Percentiles rank a stretch among this genome's conserved stretches.
Evolutionary conservation across 2,329 filamentous ascomycete species (phyloP).

Genomic region (Epichloe aotearoae): DNA sequence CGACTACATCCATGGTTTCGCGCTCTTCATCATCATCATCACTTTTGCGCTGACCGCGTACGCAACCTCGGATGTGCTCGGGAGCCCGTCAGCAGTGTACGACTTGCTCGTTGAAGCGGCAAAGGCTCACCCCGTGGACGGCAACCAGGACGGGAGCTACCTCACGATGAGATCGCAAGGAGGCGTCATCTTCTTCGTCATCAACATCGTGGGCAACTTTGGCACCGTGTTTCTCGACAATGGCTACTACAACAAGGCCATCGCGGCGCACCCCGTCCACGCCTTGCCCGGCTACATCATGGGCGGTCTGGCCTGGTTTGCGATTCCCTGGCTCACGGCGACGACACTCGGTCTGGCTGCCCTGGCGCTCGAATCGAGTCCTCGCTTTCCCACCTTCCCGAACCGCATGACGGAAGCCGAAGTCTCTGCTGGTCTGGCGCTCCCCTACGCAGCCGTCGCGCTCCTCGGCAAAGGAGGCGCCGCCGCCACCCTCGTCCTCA

Average conservation of each 20-base stretch:
- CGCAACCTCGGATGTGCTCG: slow-evolving; percentile 56
- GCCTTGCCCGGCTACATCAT: slow-evolving; percentile 82
- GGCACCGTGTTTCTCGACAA: slow-evolving; percentile 78
- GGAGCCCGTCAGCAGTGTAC: slow-evolving; percentile 65
- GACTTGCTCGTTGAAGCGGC: slow-evolving; percentile 62
- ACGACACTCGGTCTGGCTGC: slow-evolving; percentile 80
- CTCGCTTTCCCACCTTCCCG: slow-evolving; percentile 58
- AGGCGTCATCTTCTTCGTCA: slow-evolving; percentile 81
- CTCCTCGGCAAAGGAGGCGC: slow-evolving; percentile 73
- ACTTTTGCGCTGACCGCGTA: slow-evolving; percentile 76
- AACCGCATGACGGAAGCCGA: slow-evolving; percentile 60
- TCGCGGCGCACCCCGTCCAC: slow-evolving; percentile 72
- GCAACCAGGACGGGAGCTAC: slow-evolving; percentile 72
- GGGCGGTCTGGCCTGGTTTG: slow-evolving; percentile 81
- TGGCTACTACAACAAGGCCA: slow-evolving; percentile 88
- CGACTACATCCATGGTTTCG: slow-evolving; percentile 77
- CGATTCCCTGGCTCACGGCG: slow-evolving; percentile 79
- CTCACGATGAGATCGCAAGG: slow-evolving; percentile 63
- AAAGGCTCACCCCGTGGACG: slow-evolving; percentile 56
- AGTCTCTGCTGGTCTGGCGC: slow-evolving; percentile 68
- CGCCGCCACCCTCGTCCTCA: slow-evolving; percentile 61
- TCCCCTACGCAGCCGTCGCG: slow-evolving; percentile 75
- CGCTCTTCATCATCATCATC: slow-evolving; percentile 73
- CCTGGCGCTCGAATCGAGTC: slow-evolving; percentile 63
- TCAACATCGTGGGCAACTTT: slow-evolving; percentile 76